Evolutionary conservation across 805 yeast species (phyloP), one percentile per base, ranked within the genome.

Genomic region (Zygosaccharomyces pseudorouxii): DNA sequence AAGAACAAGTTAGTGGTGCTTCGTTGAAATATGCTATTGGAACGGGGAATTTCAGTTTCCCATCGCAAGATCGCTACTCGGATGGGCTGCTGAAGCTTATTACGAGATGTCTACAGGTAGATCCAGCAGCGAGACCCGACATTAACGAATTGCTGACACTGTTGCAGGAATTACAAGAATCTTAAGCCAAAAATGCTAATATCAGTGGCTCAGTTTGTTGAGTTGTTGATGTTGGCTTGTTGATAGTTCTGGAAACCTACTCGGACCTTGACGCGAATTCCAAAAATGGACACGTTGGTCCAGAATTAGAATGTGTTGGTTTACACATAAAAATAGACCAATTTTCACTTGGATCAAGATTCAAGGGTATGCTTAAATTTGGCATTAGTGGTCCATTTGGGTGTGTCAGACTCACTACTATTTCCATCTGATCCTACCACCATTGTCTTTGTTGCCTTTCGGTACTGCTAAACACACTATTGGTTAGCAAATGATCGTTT

Each of bases 1-100:
- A 86, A 63, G 93, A 88, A 59, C 75, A 79, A 39, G 82, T 84
- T 36, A 79, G 81, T 50, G 97, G 97, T 12, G 96, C 95, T 4
- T 86, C 84, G 55, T 72, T 89, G 55, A 80, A 75, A 44, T 72
- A 89, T 56, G 95, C 95, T 4, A 85, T 90, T 30, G 72, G 78
- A 14, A 80, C 78, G 46, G 93, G 88, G 1, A 78, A 72, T 45
- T 89, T 75, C 79, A 9, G 65, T 55, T 52, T 59, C 58, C 76
- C 63, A 42, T 52, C 44, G 36, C 51, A 57, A 14, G 52, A 53
- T 14, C 25, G 57, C 10, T 89, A 84, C 64, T 75, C 84, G 1
- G 71, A 71, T 0, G 79, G 70, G 4, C 70, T 88, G 40, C 73
- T 82, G 48, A 74, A 71, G 1, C 54, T 89, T 38, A 80, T 90